phyloP scores from a whole-genome alignment of 345 rosid species.

The Abelmoschus esculentus region DNA sequence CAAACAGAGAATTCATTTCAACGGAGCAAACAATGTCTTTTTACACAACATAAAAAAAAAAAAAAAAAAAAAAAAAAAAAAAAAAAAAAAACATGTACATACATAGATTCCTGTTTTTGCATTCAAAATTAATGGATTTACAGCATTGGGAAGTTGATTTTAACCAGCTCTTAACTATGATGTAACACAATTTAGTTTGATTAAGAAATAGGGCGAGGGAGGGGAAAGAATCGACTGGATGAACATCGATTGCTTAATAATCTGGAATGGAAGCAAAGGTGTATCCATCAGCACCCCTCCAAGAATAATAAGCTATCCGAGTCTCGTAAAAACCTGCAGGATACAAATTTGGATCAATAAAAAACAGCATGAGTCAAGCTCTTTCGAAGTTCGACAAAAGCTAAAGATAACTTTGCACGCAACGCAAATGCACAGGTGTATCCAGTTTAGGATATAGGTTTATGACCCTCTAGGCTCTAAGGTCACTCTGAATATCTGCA shows the following conservation, averaged over 20 bases:
- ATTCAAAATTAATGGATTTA: not conserved
- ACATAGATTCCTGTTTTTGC: no score
- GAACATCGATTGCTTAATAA: conserved; percentile 31
- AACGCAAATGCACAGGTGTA: not conserved
- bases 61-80: no score
- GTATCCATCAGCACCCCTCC: conserved; percentile 81
- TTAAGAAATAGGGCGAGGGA: not conserved
- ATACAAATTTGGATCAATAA: conserved; percentile 1
- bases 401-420: not conserved
- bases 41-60: no score
- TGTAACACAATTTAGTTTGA: not conserved
- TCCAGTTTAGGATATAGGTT: no score
- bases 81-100: no score
- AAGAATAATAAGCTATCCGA: conserved; percentile 79
- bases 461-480: no score
- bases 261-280: conserved; percentile 76
- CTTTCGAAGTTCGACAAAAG: not conserved
- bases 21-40: no score
- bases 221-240: not conserved
- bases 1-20: no score
- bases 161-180: not conserved
- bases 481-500: no score
- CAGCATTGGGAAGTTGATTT: not conserved
- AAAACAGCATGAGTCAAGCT: not conserved
- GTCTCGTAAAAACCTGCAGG: conserved; percentile 80